phyloP scores from a whole-genome alignment of 192 early-diverging fungal species.

The Coemansia sp. region DNA sequence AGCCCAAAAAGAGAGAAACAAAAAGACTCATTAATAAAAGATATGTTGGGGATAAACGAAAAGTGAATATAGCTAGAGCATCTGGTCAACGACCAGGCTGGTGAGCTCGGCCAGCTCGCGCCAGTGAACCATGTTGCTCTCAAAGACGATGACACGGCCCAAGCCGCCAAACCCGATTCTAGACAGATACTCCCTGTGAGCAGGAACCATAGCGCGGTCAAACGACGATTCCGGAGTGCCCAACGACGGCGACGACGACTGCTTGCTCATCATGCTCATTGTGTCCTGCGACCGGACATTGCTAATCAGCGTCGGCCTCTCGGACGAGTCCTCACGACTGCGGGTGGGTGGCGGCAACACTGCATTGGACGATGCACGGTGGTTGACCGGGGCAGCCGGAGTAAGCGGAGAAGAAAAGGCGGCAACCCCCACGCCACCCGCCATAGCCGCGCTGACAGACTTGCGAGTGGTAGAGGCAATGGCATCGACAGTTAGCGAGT shows the following conservation, averaged over 20 bases:
- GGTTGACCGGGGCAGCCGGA: conserved; percentile 15
- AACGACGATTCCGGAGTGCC: conserved; percentile 26
- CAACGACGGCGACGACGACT: conserved; percentile 43
- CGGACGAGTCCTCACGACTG: conserved; percentile 37
- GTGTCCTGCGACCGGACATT: conserved; percentile 35
- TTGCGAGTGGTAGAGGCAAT: conserved; percentile 45
- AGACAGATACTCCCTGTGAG: conserved; percentile 44
- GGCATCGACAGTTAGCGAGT: conserved; percentile 36
- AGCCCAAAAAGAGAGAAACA: not conserved
- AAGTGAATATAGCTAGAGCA: conserved; percentile 20
- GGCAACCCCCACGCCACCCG: not conserved
- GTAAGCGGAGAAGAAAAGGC: not conserved
- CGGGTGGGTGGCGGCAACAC: conserved; percentile 20
- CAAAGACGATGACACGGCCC: conserved; percentile 40
- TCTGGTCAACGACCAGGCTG: conserved; percentile 57
- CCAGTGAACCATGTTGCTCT: conserved; percentile 41
- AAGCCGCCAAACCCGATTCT: conserved; percentile 51
- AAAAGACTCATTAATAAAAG: conserved; percentile 2
- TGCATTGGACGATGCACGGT: conserved; percentile 31
- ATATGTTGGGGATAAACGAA: conserved; percentile 2
- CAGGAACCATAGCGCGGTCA: conserved; percentile 48
- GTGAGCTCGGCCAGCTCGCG: conserved; percentile 48
- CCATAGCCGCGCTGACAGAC: conserved; percentile 22
- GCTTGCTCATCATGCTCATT: conserved; percentile 50
- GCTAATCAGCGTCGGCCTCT: conserved; percentile 11